Percentiles rank a stretch among this genome's conserved stretches.
phyloP scores from a whole-genome alignment of 2,329 filamentous ascomycete genomes.

The Botrytis deweyae region DNA sequence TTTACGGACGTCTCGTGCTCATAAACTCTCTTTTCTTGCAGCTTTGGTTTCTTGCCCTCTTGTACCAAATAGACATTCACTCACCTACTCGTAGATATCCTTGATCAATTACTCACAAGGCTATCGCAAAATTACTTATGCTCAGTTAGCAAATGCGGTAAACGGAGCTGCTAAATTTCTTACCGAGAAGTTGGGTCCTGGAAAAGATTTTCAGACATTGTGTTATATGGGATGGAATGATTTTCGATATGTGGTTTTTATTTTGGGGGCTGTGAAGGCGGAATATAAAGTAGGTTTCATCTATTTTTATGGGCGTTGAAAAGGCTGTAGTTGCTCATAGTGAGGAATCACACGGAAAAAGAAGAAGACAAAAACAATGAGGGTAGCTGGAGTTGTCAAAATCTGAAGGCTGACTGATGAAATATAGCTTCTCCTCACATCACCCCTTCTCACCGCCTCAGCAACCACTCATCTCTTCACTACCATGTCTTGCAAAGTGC shows the following conservation, averaged over 20 bases:
- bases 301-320: background rate
- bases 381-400: background rate
- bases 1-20: background rate
- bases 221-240: constrained; percentile 44
- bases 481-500: background rate
- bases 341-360: too few species aligned
- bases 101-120: background rate
- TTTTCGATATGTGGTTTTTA: background rate
- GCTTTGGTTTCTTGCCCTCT: background rate
- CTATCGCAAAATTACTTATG: constrained; percentile 21
- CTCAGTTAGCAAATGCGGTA: constrained; percentile 26
- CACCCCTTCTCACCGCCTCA: background rate
- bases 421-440: constrained; percentile 1
- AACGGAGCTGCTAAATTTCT: constrained; percentile 25
- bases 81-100: background rate
- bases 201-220: constrained; percentile 41
- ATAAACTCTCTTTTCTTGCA: background rate
- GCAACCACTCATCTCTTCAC: background rate
- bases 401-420: background rate
- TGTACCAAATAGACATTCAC: background rate
- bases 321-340: too few species aligned
- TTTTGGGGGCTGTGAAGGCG: constrained; percentile 9
- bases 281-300: background rate
- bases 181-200: constrained; percentile 8
- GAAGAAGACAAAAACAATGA: too few species aligned